phyloP scores from a whole-genome alignment of 768 basidiomycete genomes.

The Xanthoconium purpureum region DNA sequence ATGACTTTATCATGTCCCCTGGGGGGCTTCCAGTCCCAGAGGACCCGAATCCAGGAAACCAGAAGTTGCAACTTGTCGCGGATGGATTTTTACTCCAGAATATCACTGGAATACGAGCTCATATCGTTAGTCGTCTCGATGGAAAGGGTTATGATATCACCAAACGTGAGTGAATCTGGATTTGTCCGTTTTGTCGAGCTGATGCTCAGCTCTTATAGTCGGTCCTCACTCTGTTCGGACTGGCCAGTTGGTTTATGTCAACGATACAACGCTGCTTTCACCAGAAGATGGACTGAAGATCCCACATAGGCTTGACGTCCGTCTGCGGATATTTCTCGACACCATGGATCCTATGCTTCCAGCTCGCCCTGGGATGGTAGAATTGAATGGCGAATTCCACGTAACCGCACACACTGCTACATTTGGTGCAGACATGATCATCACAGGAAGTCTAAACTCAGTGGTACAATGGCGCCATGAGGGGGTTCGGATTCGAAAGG shows the following conservation, averaged over 20 bases:
- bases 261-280: constrained; percentile 55
- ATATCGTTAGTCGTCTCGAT: constrained; percentile 76
- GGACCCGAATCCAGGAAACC: constrained; percentile 63
- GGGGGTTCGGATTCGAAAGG: constrained; percentile 56
- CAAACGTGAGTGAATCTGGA: constrained; percentile 52
- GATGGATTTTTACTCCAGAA: constrained; percentile 78
- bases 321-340: constrained; percentile 58
- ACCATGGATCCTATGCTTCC: constrained; percentile 46
- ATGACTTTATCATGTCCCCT: constrained; percentile 76
- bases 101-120: constrained; percentile 72
- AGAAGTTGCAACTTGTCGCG: constrained; percentile 59
- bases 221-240: constrained; percentile 77
- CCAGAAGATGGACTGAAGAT: constrained; percentile 22
- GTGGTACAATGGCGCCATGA: constrained; percentile 48
- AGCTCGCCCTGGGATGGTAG: constrained; percentile 37
- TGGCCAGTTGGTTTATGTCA: constrained; percentile 80
- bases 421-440: constrained; percentile 66
- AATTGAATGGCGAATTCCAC: constrained; percentile 43
- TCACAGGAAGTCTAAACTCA: constrained; percentile 21
- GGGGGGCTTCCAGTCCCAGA: constrained; percentile 52
- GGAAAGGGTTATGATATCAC: constrained; percentile 84
- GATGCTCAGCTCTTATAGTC: constrained; percentile 44
- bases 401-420: constrained; percentile 60
- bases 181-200: not conserved
- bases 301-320: constrained; percentile 40